These are phyloP conservation scores for Penicillium robsamsonii DNA, from an alignment of 495 filamentous ascomycete species.

Conservation along the genomic window DNA sequence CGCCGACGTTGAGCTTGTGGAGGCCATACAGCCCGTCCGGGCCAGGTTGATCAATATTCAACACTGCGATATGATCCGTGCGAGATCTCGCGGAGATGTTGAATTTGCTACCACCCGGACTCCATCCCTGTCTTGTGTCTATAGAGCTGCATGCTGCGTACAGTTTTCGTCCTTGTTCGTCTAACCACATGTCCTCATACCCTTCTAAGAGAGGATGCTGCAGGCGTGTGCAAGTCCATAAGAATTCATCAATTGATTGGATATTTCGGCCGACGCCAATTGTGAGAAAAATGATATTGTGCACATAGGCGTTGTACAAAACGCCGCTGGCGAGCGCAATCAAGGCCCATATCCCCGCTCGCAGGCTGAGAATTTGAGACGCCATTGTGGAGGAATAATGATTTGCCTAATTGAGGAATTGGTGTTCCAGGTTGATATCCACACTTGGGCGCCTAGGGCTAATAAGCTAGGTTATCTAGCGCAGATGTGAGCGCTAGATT, in stretches of 20 bases:
- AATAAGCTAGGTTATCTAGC: not conserved
- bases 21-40: conserved; percentile 23
- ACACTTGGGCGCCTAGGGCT: conserved; percentile 9
- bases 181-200: conserved; percentile 44
- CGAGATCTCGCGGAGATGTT: conserved; percentile 24
- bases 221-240: conserved; percentile 30
- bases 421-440: not conserved
- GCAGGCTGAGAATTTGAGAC: not conserved
- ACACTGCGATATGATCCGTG: conserved; percentile 30
- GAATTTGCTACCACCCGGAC: conserved; percentile 8
- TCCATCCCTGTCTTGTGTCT: not conserved
- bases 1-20: conserved; percentile 13
- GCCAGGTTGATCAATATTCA: conserved; percentile 32
- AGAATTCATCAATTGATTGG: conserved; percentile 31
- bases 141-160: not conserved
- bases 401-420: not conserved
- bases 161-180: conserved; percentile 26
- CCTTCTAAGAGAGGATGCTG: conserved; percentile 33
- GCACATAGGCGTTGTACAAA: not conserved
- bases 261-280: conserved; percentile 23
- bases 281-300: not conserved
- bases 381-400: not conserved
- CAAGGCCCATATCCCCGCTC: not conserved
- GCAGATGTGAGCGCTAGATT: not conserved
- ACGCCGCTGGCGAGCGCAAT: not conserved